Evolutionary conservation across 179 eudicot species (phyloP), one percentile per base, ranked within the genome.

Genomic region (Corrigiola litoralis): DNA sequence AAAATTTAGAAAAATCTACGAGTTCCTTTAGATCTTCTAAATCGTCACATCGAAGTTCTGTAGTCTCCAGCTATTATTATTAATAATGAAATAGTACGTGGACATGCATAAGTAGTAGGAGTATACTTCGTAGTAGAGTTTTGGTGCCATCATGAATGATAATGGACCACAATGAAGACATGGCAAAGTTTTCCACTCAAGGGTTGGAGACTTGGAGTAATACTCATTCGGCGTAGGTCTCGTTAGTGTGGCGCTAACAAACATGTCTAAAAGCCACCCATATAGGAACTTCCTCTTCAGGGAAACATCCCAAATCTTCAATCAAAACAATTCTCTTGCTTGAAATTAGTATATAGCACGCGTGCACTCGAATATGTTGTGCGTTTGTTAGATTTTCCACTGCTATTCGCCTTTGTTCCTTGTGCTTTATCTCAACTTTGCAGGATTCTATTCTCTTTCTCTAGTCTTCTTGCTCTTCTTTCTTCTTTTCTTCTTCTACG

Each of bases 381-480:
- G 25, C 32, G 44, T 14, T 72, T 66, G 20, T 44, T 37, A 21
- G 8, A 8, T 42, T 32, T 21, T 36, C 42, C 42, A 32, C 6
- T 13, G 14, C 1, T 21, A 32, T 23, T 67, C 25, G 11, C 33
- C 63, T 62, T 67, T 44, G 58, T 72, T 45, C 36, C 17, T 65
- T 58, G 31, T 72, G 37, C 55, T 41, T 40, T 53, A 41, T 47
- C 31, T 36, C 55, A 17, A 61, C 68, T 68, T 68, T 68, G 58
- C 28, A 27, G 67, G 63, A 73, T 73, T 73, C 77, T 54, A 66
- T 66, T 52, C 62, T 61, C 72, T 66, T 72, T 29, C 21, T 23
- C 16, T 50, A 59, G 6, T 29, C 61, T 61, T 42, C 16, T 45
- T 17, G 11, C 40, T 18, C 13, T 13, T 9, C 28, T 33, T 34